phyloP scores from a whole-genome alignment of 208 protist genomes.

The Wallacemonas rigidus region DNA sequence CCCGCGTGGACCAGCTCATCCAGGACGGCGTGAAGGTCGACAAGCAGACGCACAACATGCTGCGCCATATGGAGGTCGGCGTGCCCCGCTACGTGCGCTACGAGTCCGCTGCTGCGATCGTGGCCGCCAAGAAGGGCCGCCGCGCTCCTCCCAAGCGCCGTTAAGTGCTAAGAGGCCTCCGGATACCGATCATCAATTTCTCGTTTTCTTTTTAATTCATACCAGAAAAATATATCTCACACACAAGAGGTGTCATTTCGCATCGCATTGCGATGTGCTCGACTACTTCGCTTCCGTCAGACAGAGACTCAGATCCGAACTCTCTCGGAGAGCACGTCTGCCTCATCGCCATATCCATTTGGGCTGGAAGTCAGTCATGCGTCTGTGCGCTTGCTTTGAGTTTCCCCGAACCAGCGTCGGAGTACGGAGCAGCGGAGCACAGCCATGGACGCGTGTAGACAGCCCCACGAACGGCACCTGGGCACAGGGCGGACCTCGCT shows the following conservation, averaged over 20 bases:
- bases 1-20: conserved; percentile 84
- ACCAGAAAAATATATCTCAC: conserved; percentile 23
- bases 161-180: conserved; percentile 7
- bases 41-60: conserved; percentile 87
- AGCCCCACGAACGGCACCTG: too few species aligned
- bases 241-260: not conserved
- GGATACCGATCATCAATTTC: not conserved
- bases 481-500: too few species aligned
- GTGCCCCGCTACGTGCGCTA: conserved; percentile 72
- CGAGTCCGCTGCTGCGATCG: conserved; percentile 85
- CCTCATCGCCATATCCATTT: too few species aligned
- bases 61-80: conserved; percentile 83
- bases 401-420: too few species aligned
- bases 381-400: too few species aligned
- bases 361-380: too few species aligned
- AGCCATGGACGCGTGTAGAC: too few species aligned
- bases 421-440: too few species aligned
- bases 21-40: conserved; percentile 88
- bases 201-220: conserved; percentile 19
- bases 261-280: too few species aligned
- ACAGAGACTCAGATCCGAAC: too few species aligned
- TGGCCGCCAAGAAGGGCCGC: conserved; percentile 19
- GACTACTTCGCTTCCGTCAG: too few species aligned
- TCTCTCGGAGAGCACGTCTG: too few species aligned
- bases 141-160: conserved; percentile 31